Percentiles rank a stretch among this genome's conserved stretches.
Conservation (phyloP, 2,329 filamentous ascomycete species). For the Metarhizium rileyi region DNA sequence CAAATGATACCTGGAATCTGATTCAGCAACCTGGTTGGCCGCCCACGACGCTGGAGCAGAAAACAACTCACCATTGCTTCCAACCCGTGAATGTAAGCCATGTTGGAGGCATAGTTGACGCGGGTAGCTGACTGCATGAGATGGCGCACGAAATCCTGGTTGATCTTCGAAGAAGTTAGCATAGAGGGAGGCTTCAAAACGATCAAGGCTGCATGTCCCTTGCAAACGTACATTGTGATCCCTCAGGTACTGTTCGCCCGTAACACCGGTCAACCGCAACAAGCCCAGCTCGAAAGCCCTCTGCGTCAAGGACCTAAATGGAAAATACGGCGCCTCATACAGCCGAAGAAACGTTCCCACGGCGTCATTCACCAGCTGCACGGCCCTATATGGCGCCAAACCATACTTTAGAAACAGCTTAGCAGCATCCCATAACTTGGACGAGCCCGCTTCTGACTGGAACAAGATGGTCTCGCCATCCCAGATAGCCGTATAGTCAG, state of each 20-base stretch:
- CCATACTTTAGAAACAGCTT: constrained; percentile 85
- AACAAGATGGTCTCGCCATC: constrained; percentile 69
- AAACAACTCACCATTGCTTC: constrained; percentile 60
- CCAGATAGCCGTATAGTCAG: constrained; percentile 67
- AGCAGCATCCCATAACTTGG: constrained; percentile 69
- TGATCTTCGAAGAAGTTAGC: constrained; percentile 35
- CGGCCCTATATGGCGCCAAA: constrained; percentile 61
- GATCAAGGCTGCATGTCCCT: no score
- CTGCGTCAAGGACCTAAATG: constrained; percentile 67
- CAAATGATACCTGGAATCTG: constrained; percentile 63
- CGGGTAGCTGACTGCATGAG: constrained; percentile 84
- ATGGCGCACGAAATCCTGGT: constrained; percentile 59
- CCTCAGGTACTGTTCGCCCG: constrained; percentile 63
- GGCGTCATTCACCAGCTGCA: constrained; percentile 60
- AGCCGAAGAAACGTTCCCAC: constrained; percentile 67
- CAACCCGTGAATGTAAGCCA: constrained; percentile 77
- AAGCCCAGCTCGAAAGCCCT: constrained; percentile 60
- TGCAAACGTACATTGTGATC: constrained; percentile 39
- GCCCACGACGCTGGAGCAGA: neutral
- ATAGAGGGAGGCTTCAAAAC: neutral
- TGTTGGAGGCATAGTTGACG: constrained; percentile 90
- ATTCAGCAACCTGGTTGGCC: neutral
- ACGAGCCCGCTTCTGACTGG: constrained; percentile 45
- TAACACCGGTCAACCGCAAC: constrained; percentile 52
- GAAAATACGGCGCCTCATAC: constrained; percentile 75